Evolutionary conservation across 2,329 filamentous ascomycete species (phyloP), one percentile per base, ranked within the genome.

Genomic region (Drechmeria coniospora): DNA sequence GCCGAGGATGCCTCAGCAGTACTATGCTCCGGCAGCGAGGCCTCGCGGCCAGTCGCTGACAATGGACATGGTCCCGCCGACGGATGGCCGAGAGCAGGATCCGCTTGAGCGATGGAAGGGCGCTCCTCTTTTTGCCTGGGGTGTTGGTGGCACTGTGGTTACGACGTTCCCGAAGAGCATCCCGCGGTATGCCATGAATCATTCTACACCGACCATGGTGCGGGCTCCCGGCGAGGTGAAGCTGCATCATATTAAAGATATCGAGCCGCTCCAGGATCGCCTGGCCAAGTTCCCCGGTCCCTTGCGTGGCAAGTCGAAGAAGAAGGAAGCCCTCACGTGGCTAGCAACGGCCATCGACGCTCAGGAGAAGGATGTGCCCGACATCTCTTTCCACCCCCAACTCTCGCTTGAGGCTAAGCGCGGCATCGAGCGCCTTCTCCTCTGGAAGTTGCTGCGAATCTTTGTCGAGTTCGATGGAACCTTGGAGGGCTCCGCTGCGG

Each of bases 251-350:
- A 65, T 81, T 35, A 90, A 79, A 46, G 74, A 84, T 23, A 61
- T 82, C 17, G 58, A 81, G 24, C 74, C 80, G 4, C 57, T 84
- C 7, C 61, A 71, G 15, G 82, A 90, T 19, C 68, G 74, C 3
- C 57, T 90, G 26, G 66, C 72, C 12, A 83, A 76, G 40, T 95
- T 95, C 44, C 90, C 90, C 0, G 90, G 90, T 0, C 90, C 92
- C 3, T 58, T 98, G 16, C 84, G 79, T 50, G 68, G 74, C 22
- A 95, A 94, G 47, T 74, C 76, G 2, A 95, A 93, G 63, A 98
- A 98, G 63, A 98, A 95, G 58, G 87, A 98, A 30, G 69, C 83
- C 0, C 42, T 86, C 23, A 54, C 71, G 2, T 98, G 92, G 90
- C 61, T 98, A 24, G 68, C 65, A 4, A 60, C 67, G 33, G 82